These are phyloP conservation scores for Exophiala dermatitidis DNA, from an alignment of 2,329 filamentous ascomycete genomes.

Conservation along the genomic window DNA sequence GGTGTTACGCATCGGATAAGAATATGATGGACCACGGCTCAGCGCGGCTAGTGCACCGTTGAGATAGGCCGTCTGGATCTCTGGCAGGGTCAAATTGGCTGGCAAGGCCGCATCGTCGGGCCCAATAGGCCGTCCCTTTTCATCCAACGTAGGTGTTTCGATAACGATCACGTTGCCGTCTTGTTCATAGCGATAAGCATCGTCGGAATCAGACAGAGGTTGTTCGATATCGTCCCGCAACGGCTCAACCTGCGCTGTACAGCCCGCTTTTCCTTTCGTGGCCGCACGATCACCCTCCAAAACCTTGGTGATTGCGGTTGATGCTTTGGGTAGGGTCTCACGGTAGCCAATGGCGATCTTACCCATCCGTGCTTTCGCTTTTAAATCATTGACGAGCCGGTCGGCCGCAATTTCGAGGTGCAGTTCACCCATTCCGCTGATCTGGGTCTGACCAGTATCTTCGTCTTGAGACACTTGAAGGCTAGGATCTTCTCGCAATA, in stretches of 20 bases:
- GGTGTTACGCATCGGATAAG: constrained; percentile 71
- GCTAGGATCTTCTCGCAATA: constrained; percentile 87
- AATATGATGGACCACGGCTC: constrained; percentile 72
- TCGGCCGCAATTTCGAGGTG: constrained; percentile 91
- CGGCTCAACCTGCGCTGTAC: constrained; percentile 61
- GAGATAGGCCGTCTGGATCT: constrained; percentile 52
- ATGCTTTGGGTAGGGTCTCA: constrained; percentile 62
- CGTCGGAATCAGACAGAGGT: constrained; percentile 19
- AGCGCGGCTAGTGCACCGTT: constrained; percentile 79
- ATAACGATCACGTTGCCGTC: constrained; percentile 67
- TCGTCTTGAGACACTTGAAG: constrained; percentile 76
- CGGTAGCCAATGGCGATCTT: constrained; percentile 93
- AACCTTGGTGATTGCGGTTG: constrained; percentile 51
- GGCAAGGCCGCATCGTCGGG: constrained; percentile 46
- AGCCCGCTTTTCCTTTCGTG: constrained; percentile 69
- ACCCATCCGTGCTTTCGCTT: constrained; percentile 76
- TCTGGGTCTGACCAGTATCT: constrained; percentile 84
- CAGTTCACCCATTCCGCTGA: constrained; percentile 93
- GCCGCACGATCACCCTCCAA: constrained; percentile 77
- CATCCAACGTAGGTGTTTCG: constrained; percentile 44
- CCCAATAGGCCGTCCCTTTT: constrained; percentile 34
- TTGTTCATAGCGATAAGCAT: constrained; percentile 35
- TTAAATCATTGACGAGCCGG: constrained; percentile 79
- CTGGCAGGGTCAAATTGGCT: constrained; percentile 45
- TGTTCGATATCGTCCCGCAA: constrained; percentile 34